Conservation (phyloP, 352 stramenopile genomes). For the Peronospora farinosa region DNA sequence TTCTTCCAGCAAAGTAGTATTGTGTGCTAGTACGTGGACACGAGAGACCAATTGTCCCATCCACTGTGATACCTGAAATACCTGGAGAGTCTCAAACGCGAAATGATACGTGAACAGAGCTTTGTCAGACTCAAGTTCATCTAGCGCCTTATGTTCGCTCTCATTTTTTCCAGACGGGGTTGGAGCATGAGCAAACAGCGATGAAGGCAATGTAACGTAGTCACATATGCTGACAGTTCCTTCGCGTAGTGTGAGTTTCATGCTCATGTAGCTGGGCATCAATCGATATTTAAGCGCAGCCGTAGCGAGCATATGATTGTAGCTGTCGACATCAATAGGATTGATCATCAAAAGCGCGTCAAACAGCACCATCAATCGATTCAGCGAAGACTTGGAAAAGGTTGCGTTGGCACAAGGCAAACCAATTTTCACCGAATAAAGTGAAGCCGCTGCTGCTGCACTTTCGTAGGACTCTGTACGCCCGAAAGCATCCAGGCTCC, state of each 20-base stretch:
- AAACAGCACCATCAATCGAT: conserved; percentile 79
- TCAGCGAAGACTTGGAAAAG: conserved; percentile 60
- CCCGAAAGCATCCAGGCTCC: conserved; percentile 59
- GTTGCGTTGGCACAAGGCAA: conserved; percentile 50
- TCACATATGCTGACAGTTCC: conserved; percentile 59
- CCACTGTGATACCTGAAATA: conserved; percentile 87
- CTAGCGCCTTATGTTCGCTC: conserved; percentile 1
- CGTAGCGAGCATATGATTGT: conserved; percentile 64
- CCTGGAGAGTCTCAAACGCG: conserved; percentile 60
- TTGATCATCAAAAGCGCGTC: conserved; percentile 84
- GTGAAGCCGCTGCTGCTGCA: conserved; percentile 39
- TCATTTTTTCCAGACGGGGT: conserved; percentile 1
- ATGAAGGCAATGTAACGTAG: conserved; percentile 22
- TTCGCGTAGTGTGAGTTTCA: conserved; percentile 57
- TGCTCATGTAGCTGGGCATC: conserved; percentile 70
- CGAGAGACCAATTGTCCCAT: conserved; percentile 75
- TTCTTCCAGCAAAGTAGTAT: conserved; percentile 74
- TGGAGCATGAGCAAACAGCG: conserved; percentile 6
- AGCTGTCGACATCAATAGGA: conserved; percentile 75
- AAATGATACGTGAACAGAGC: conserved; percentile 66
- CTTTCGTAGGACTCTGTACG: conserved; percentile 59
- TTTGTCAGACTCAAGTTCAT: conserved; percentile 13
- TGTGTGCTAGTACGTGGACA: conserved; percentile 63
- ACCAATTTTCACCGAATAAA: conserved; percentile 55
- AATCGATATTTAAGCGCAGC: conserved; percentile 45